Conservation (phyloP, 768 basidiomycete species). For the Xerocomus spinulosus region DNA sequence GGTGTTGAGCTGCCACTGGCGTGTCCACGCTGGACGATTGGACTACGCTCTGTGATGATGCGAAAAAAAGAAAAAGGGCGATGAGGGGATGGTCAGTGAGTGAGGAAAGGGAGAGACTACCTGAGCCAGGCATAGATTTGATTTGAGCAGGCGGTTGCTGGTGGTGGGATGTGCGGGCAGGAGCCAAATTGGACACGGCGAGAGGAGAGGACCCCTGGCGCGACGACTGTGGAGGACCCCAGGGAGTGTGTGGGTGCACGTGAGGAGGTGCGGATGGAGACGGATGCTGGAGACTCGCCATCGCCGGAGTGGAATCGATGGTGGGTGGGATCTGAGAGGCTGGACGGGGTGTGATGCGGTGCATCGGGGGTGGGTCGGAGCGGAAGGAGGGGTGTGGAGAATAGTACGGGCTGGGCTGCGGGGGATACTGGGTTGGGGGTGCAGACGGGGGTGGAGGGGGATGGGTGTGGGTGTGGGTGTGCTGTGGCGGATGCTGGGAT, state of each 20-base stretch:
- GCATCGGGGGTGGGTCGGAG: conserved; percentile 18
- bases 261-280: conserved; percentile 29
- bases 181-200: conserved; percentile 23
- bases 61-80: not conserved
- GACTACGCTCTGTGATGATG: conserved; percentile 27
- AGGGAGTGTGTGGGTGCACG: conserved; percentile 29
- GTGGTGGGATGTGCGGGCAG: conserved; percentile 25
- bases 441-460: conserved; percentile 12
- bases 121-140: conserved; percentile 32
- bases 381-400: conserved; percentile 15
- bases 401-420: conserved; percentile 23
- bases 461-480: conserved; percentile 17
- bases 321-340: conserved; percentile 29
- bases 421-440: conserved; percentile 17
- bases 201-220: conserved; percentile 33
- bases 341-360: conserved; percentile 31
- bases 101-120: conserved; percentile 8
- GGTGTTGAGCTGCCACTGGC: conserved; percentile 22
- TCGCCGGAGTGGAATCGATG: conserved; percentile 28
- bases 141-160: conserved; percentile 26
- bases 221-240: conserved; percentile 25
- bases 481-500: conserved; percentile 28
- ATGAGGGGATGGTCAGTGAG: not conserved
- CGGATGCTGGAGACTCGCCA: conserved; percentile 32
- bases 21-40: conserved; percentile 26